Base-by-base conservation (phyloP, 2,329 filamentous ascomycete species). In the Amylocarpus encephaloides region DNA sequence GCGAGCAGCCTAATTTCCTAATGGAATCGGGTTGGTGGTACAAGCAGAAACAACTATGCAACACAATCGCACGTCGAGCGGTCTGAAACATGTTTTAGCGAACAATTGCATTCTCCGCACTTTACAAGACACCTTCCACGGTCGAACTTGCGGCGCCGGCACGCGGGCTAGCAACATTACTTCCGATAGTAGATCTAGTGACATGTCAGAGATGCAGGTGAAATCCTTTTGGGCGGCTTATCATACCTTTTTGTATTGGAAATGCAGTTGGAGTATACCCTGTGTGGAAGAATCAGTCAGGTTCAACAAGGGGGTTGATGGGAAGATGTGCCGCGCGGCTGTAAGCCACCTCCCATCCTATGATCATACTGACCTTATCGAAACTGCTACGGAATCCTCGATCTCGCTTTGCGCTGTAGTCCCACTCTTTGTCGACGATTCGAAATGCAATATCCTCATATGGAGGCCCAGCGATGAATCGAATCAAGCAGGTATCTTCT, bases 351-450 rank as follows among this genome's bases (percentile, higher is more conserved):
- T 26, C 22, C 22, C 22, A 26, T 26, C 16, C 13, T 7, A 32
- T 12, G 29, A 7, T 30, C 6, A n/a, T 46, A 71, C 80, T 58
- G 80, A 93, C 89, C 83, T 95, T 96, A 71, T 98, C 93, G 68
- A 97, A 98, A 56, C 87, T 95, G 70, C 91, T 96, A 67, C 82
- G 91, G 71, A 97, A 98, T 1, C 93, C 94, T 52, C 93, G 80
- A 62, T 98, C 93, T 62, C 85, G 81, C 71, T 96, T 97, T 2
- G 92, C 88, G 67, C 89, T 95, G 67, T 96, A 98, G 69, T 98
- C 93, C 93, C 93, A 98, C 70, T 98, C 93, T 57, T 93, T 92
- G 69, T 98, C 93, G 35, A 98, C 91, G 59, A 98, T 96, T 35
- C 92, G 82, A 66, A 98, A 98, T 7, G 92, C 93, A 64, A 98